Percentiles rank a stretch among this genome's conserved stretches.
Conservation (phyloP, 345 rosid genomes). For the Microthlaspi erraticum region DNA sequence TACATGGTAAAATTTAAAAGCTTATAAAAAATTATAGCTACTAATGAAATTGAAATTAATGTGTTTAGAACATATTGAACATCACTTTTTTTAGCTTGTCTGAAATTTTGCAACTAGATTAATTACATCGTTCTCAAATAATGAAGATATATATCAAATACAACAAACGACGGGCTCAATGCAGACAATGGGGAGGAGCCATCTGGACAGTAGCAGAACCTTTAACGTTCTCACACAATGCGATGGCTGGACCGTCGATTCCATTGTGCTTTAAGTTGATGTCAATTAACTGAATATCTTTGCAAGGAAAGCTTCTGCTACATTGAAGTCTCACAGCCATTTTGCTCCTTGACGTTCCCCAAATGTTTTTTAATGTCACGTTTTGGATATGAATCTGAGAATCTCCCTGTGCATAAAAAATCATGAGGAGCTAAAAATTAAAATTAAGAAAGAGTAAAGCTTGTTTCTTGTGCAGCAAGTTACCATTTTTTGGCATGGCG, state of each 20-base stretch:
- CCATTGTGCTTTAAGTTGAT: conserved; percentile 22
- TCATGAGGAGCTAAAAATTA: not conserved
- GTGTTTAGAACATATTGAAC: no score
- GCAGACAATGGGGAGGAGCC: conserved; percentile 25
- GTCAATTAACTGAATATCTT: conserved; percentile 33
- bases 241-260: conserved; percentile 23
- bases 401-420: conserved; percentile 21
- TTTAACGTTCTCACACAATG: conserved; percentile 30
- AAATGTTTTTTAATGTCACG: conserved; percentile 31
- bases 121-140: conserved; percentile 7
- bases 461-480: conserved; percentile 14
- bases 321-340: conserved; percentile 32
- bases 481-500: conserved; percentile 6
- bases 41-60: no score
- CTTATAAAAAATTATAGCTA: no score
- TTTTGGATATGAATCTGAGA: conserved; percentile 45
- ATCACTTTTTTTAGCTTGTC: no score
- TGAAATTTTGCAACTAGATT: no score
- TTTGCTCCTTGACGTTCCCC: conserved; percentile 41
- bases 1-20: no score
- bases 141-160: not conserved
- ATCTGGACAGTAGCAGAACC: conserved; percentile 28
- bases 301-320: conserved; percentile 40
- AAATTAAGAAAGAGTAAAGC: not conserved
- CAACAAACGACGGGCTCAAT: not conserved